phyloP scores from a whole-genome alignment of 192 early-diverging fungal species.

The Gryganskiella cystojenkinii region DNA sequence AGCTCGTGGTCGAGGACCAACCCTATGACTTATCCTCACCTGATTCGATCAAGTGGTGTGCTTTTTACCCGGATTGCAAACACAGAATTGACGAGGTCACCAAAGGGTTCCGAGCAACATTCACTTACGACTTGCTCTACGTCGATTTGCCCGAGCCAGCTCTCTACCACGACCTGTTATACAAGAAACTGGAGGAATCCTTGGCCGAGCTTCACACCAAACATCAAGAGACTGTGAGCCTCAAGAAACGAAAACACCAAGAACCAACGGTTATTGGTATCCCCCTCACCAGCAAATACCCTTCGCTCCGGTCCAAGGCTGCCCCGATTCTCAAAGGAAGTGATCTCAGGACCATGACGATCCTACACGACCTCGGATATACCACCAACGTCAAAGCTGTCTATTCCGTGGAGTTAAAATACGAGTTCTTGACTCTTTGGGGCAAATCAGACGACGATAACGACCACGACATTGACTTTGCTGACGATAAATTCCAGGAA shows the following conservation, averaged over 20 bases:
- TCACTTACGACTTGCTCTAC: slow-evolving; percentile 12
- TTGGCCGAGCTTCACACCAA: neutral
- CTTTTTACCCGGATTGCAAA: slow-evolving; percentile 11
- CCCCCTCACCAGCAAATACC: slow-evolving; percentile 6
- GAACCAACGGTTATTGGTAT: slow-evolving; percentile 13
- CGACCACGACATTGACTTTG: too few species aligned
- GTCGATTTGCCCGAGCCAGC: slow-evolving; percentile 4
- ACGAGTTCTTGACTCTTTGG: too few species aligned
- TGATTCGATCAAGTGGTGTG: slow-evolving; percentile 5
- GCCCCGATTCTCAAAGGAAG: slow-evolving; percentile 6
- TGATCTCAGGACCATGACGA: slow-evolving; percentile 1
- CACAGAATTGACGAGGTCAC: slow-evolving; percentile 17
- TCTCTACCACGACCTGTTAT: neutral
- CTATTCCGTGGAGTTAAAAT: neutral
- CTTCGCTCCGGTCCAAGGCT: neutral
- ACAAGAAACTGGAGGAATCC: slow-evolving; percentile 1
- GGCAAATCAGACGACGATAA: too few species aligned
- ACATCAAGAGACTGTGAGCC: neutral
- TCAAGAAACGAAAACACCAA: neutral
- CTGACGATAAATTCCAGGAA: too few species aligned
- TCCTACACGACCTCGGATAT: slow-evolving; percentile 13
- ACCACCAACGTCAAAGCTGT: slow-evolving; percentile 10
- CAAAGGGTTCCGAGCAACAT: slow-evolving; percentile 10
- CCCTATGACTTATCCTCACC: neutral
- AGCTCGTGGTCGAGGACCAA: neutral